A percentile compares a stretch with the other conserved stretches of the same genome.
Evolutionary conservation across 768 basidiomycete genomes (phyloP).

Genomic region (Leccinum uliginosum): DNA sequence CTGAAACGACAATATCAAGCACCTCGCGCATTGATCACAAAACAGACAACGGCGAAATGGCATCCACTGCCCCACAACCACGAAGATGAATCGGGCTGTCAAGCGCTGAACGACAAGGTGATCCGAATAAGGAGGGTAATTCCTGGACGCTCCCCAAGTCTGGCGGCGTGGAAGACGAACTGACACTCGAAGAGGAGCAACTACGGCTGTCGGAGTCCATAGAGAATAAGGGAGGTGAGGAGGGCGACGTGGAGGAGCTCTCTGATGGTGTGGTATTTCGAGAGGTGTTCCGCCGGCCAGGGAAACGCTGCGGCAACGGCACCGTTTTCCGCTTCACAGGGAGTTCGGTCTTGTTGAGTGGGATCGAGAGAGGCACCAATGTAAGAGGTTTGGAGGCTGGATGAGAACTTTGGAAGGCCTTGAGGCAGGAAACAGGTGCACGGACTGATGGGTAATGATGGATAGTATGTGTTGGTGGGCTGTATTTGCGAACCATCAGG

Average conservation of each 20-base stretch:
- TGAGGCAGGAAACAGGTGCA: neutral
- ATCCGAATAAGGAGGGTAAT: neutral
- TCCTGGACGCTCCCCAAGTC: neutral
- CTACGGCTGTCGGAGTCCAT: neutral
- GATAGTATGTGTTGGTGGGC: neutral
- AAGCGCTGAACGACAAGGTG: neutral
- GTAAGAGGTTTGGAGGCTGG: slow-evolving; percentile 2
- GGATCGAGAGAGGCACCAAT: slow-evolving; percentile 1
- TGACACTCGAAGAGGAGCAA: slow-evolving; percentile 1
- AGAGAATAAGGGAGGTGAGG: slow-evolving; percentile 2
- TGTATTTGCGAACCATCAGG: neutral
- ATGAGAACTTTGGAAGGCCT: slow-evolving; percentile 2
- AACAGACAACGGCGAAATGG: neutral
- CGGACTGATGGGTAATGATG: neutral
- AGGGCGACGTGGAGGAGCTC: slow-evolving; percentile 4
- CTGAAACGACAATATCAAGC: neutral
- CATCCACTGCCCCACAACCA: neutral
- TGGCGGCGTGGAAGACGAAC: slow-evolving; percentile 1
- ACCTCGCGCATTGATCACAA: neutral
- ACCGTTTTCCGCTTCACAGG: slow-evolving; percentile 1
- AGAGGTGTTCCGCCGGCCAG: neutral
- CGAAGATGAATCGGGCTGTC: neutral
- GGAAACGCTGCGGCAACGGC: slow-evolving; percentile 8
- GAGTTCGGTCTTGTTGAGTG: neutral
- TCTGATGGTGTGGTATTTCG: slow-evolving; percentile 7